These are phyloP conservation scores for Hyaloscypha finlandica DNA, from an alignment of 495 filamentous ascomycete genomes.

Conservation along the genomic window DNA sequence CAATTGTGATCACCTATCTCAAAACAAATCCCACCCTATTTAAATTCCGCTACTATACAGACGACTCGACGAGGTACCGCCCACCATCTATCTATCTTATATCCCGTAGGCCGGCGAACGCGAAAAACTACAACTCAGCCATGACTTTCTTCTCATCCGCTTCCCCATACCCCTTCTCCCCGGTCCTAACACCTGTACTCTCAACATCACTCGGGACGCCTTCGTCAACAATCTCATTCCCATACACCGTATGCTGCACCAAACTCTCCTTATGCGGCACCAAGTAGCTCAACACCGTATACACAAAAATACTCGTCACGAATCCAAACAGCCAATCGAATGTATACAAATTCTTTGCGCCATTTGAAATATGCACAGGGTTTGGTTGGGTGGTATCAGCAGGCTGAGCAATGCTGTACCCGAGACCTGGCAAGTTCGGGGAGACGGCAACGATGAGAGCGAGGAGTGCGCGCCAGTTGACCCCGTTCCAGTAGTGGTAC, in stretches of 20 bases:
- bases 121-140: neutral
- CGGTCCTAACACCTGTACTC: conserved; percentile 1
- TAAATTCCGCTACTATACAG: neutral
- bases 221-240: conserved; percentile 13
- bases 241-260: conserved; percentile 37
- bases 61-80: neutral
- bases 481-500: conserved; percentile 54
- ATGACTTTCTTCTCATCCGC: conserved; percentile 1
- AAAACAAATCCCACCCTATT: neutral
- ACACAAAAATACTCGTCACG: conserved; percentile 41
- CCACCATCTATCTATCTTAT: neutral
- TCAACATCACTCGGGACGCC: conserved; percentile 14
- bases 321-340: conserved; percentile 56
- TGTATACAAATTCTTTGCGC: conserved; percentile 44
- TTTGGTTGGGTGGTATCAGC: conserved; percentile 7
- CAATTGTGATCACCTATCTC: neutral
- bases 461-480: conserved; percentile 67
- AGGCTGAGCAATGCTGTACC: conserved; percentile 35
- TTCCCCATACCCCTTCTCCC: conserved; percentile 10
- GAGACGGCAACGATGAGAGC: conserved; percentile 64
- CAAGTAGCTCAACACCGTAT: conserved; percentile 36
- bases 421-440: conserved; percentile 57
- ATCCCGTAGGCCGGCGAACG: neutral
- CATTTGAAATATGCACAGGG: conserved; percentile 41
- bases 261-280: conserved; percentile 39